A percentile compares a stretch with the other conserved stretches of the same genome.
Evolutionary conservation across 1,284 basidiomycete genomes (phyloP).

Genomic region (Cutaneotrichosporon daszewskae): DNA sequence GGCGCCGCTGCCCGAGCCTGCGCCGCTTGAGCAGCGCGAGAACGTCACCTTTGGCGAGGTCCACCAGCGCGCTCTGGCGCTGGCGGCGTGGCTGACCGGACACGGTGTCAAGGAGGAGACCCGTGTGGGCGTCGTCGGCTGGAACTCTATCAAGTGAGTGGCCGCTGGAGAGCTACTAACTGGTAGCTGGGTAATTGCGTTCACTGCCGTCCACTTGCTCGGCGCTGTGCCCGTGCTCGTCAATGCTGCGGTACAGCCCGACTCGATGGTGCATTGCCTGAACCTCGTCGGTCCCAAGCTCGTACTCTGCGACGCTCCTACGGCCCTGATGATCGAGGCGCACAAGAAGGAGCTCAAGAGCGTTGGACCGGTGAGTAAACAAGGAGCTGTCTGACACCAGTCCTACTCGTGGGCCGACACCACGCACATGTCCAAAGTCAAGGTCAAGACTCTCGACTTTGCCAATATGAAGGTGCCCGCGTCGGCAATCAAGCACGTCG

Average conservation of each 20-base stretch:
- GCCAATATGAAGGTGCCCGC: neutral
- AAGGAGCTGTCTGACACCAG: neutral
- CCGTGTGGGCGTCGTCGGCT: slow-evolving; percentile 34
- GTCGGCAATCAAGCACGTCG: neutral
- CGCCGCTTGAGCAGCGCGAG: slow-evolving; percentile 4
- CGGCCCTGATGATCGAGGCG: slow-evolving; percentile 20
- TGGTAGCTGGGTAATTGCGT: slow-evolving; percentile 10
- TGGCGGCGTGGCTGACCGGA: slow-evolving; percentile 35
- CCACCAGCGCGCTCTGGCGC: slow-evolving; percentile 16
- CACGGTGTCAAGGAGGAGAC: slow-evolving; percentile 28
- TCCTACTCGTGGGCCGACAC: neutral
- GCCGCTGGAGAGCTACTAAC: neutral
- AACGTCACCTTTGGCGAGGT: slow-evolving; percentile 28
- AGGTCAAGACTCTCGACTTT: neutral
- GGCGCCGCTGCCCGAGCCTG: slow-evolving; percentile 15
- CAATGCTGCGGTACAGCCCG: slow-evolving; percentile 17
- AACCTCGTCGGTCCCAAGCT: slow-evolving; percentile 21
- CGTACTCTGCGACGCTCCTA: slow-evolving; percentile 28
- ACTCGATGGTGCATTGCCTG: slow-evolving; percentile 25
- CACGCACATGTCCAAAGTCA: neutral
- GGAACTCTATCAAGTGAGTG: slow-evolving; percentile 18
- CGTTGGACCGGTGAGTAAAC: neutral
- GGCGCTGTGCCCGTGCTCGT: slow-evolving; percentile 31
- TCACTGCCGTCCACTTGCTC: slow-evolving; percentile 32
- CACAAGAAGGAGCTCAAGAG: neutral